Evolutionary conservation across 768 basidiomycete genomes (phyloP), one percentile per base, ranked within the genome.

Genomic region (Podaxis carcinomalis): DNA sequence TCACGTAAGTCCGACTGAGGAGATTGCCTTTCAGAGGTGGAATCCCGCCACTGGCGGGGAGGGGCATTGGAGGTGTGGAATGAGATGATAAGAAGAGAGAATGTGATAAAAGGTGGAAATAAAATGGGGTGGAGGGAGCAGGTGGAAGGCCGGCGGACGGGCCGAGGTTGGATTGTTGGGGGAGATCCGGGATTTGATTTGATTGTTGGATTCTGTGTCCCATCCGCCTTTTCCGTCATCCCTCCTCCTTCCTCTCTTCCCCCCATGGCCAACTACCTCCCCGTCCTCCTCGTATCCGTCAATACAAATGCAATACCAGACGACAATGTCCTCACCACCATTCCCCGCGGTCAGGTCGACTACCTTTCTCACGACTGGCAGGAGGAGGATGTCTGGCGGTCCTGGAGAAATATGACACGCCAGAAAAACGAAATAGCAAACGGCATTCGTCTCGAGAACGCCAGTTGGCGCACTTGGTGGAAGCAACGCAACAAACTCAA

Each of bases 391-490:
- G 93, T 98, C 10, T 97, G 94, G 93, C 87, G 91, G 58, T 92
- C 89, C n/a, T 99, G 96, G 96, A 83, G 95, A 65, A 93, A 88
- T 71, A 98, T 98, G 94, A 98, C 96, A 51, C 83, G 92, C 59
- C 93, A 95, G 80, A 99, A 98, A 85, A 91, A 96, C 72, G 96
- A 94, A 76, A 97, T 99, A 70, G 86, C 93, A 5, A 98, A 99
- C 72, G 96, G 96, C 51, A 81, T 90, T 51, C 80, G 96, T 52
- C 84, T 99, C 59, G 97, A 99, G 80, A 99, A 99, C 69, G 97
- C 97, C 7, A 93, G 90, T 63, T 99, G 96, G 96, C 80, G 96
- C 44, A 98, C 95, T 1, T 99, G 96, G 96, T 98, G 95, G 89
- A 98, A 98, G 77, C 95, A 98, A 83, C 81, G 96, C 64, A 97